phyloP scores from a whole-genome alignment of 148 eudicot species.

The Hydrangea macrophylla region DNA sequence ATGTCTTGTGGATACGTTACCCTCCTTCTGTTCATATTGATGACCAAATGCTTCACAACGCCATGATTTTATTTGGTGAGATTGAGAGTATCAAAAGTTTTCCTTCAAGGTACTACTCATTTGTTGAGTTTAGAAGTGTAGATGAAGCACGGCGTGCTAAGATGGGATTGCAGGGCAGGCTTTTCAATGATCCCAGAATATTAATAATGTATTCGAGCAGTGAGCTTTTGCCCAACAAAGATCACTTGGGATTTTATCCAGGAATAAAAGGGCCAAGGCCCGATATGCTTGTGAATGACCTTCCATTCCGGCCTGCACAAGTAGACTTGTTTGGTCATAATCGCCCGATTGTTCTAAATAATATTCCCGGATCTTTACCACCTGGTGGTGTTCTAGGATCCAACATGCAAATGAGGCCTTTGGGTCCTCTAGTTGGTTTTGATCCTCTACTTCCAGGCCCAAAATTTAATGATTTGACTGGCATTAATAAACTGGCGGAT shows the following conservation, averaged over 20 bases:
- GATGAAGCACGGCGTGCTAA: conserved; percentile 90
- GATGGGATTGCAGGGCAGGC: conserved; percentile 75
- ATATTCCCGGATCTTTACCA: conserved; percentile 34
- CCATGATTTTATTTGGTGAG: conserved; percentile 86
- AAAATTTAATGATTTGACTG: conserved; percentile 45
- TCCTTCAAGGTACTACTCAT: conserved; percentile 46
- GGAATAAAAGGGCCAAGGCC: conserved; percentile 55
- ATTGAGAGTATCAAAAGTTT: conserved; percentile 68
- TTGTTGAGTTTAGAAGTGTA: conserved; percentile 85
- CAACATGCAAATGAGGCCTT: conserved; percentile 41
- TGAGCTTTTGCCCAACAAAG: conserved; percentile 49
- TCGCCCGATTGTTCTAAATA: conserved; percentile 28
- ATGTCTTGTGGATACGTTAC: conserved; percentile 62
- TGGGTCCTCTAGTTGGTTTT: conserved; percentile 54
- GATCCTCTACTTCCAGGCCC: conserved; percentile 44
- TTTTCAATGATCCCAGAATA: conserved; percentile 79
- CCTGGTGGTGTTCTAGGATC: conserved; percentile 51
- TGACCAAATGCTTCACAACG: conserved; percentile 83
- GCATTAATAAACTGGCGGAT: conserved; percentile 35
- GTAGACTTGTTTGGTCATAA: conserved; percentile 41
- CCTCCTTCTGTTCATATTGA: conserved; percentile 68
- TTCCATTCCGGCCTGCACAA: conserved; percentile 38
- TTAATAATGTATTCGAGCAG: conserved; percentile 61
- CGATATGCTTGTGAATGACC: conserved; percentile 36
- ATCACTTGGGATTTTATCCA: conserved; percentile 34